Percentiles rank a stretch among this genome's conserved stretches.
Evolutionary conservation across 371 early-diverging fungal species (phyloP).

Genomic region (Apophysomyces trapeziformis): DNA sequence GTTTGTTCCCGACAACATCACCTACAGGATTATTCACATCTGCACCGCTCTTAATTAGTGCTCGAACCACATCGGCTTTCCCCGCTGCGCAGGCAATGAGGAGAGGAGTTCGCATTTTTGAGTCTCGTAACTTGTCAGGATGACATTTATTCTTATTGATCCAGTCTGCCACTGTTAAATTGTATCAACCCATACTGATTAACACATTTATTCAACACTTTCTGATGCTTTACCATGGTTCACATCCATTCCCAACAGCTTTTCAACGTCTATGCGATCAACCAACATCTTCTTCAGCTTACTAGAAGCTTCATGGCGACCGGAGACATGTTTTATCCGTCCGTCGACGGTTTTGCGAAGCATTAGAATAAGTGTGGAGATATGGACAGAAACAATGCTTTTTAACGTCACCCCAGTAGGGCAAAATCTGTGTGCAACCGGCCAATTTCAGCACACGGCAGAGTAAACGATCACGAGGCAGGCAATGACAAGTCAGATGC

Average conservation of each 20-base stretch:
- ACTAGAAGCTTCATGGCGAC: conserved; percentile 17
- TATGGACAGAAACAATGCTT: background rate
- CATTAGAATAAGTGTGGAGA: background rate
- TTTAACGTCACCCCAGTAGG: background rate
- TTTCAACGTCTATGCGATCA: conserved; percentile 41
- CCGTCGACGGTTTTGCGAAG: conserved; percentile 3
- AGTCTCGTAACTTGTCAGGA: conserved; percentile 51
- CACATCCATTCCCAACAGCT: conserved; percentile 46
- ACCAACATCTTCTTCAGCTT: conserved; percentile 40
- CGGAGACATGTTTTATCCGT: background rate
- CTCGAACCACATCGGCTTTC: conserved; percentile 38
- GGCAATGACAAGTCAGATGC: conserved; percentile 3
- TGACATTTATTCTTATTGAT: background rate
- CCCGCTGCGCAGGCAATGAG: conserved; percentile 55
- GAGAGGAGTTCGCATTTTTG: conserved; percentile 49
- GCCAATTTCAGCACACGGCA: too few relatives aligned
- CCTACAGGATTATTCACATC: conserved; percentile 53
- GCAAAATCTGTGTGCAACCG: too few relatives aligned
- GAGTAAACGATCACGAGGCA: background rate
- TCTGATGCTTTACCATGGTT: conserved; percentile 34
- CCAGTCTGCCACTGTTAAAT: conserved; percentile 9
- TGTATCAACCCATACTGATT: conserved; percentile 29
- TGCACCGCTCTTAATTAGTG: conserved; percentile 41
- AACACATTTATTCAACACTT: background rate
- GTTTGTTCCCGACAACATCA: conserved; percentile 53